Evolutionary conservation across 2,329 filamentous ascomycete genomes (phyloP).

Genomic region (Aciculosporium take): DNA sequence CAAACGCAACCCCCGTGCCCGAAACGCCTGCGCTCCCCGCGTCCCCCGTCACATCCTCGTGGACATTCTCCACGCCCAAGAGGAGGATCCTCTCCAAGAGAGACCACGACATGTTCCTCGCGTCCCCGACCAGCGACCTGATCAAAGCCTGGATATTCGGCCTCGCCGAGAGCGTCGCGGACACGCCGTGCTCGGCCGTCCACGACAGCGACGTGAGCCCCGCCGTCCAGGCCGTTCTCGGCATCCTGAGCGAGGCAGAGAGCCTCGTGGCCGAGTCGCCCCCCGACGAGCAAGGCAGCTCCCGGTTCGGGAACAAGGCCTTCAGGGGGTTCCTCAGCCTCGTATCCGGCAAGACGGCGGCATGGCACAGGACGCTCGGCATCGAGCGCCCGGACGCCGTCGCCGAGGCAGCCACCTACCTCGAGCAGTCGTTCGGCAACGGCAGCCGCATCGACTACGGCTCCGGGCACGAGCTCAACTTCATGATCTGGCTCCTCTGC

Average conservation of each 20-base stretch:
- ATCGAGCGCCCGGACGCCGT: conserved; percentile 38
- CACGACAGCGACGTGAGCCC: conserved; percentile 42
- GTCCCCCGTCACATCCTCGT: conserved; percentile 45
- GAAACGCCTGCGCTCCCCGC: conserved; percentile 59
- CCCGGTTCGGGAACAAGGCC: conserved; percentile 85
- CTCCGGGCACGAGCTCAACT: conserved; percentile 94
- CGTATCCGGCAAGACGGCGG: conserved; percentile 37
- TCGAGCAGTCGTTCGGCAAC: conserved; percentile 76
- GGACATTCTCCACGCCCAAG: conserved; percentile 51
- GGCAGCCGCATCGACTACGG: conserved; percentile 85
- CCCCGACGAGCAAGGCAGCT: conserved; percentile 73
- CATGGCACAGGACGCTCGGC: conserved; percentile 52
- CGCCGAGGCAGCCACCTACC: conserved; percentile 63
- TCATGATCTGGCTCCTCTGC: conserved; percentile 91
- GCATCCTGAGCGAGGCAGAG: conserved; percentile 56
- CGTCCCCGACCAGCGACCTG: conserved; percentile 60
- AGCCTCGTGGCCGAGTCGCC: conserved; percentile 54
- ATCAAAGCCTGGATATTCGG: conserved; percentile 76
- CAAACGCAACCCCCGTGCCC: conserved; percentile 51
- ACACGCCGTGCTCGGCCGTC: conserved; percentile 51
- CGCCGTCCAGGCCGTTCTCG: conserved; percentile 48
- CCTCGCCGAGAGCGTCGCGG: conserved; percentile 67
- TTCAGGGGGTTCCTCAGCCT: conserved; percentile 73
- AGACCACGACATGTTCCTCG: conserved; percentile 71
- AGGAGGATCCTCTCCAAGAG: conserved; percentile 67